Evolutionary conservation across 2,329 filamentous ascomycete species (phyloP).

Genomic region (Pseudogymnoascus sp.): DNA sequence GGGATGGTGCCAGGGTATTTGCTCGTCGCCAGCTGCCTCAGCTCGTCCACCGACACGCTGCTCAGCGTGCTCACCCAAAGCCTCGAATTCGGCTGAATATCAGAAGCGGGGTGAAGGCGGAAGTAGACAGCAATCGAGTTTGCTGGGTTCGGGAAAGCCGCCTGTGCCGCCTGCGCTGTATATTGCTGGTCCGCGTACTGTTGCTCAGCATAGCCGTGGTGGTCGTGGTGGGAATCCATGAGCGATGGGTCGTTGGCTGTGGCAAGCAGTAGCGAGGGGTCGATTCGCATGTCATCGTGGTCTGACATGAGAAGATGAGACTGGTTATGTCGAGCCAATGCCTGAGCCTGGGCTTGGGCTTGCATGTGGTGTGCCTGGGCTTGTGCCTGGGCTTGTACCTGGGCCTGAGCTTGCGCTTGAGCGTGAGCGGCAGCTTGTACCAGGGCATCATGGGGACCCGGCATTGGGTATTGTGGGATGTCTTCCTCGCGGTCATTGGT

Average conservation of each 20-base stretch:
- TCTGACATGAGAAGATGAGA: slow-evolving; percentile 24
- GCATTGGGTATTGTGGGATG: slow-evolving; percentile 1
- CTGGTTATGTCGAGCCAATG: slow-evolving; percentile 12
- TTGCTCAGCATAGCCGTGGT: slow-evolving; percentile 18
- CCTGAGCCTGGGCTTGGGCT: slow-evolving; percentile 16
- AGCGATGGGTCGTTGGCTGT: slow-evolving; percentile 31
- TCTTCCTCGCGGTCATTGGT: not conserved
- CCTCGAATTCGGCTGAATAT: slow-evolving; percentile 39
- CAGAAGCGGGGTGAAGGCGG: slow-evolving; percentile 58
- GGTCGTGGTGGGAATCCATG: slow-evolving; percentile 28
- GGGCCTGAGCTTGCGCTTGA: slow-evolving; percentile 19
- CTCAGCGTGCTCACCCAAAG: slow-evolving; percentile 61
- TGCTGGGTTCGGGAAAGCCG: slow-evolving; percentile 26
- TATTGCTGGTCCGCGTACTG: slow-evolving; percentile 27
- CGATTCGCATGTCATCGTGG: slow-evolving; percentile 50
- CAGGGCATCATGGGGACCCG: slow-evolving; percentile 14
- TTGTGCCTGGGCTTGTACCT: slow-evolving; percentile 11
- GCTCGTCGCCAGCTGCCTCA: slow-evolving; percentile 51
- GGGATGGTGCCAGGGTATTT: slow-evolving; percentile 54
- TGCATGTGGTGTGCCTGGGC: slow-evolving; percentile 8
- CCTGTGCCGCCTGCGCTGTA: slow-evolving; percentile 33
- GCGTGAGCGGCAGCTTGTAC: slow-evolving; percentile 26
- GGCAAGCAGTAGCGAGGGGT: slow-evolving; percentile 52
- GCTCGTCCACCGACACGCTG: slow-evolving; percentile 46
- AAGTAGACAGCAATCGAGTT: slow-evolving; percentile 55